These are phyloP conservation scores for Chlorella ohadii DNA, from an alignment of 139 green algal species.

Conservation along the genomic window DNA sequence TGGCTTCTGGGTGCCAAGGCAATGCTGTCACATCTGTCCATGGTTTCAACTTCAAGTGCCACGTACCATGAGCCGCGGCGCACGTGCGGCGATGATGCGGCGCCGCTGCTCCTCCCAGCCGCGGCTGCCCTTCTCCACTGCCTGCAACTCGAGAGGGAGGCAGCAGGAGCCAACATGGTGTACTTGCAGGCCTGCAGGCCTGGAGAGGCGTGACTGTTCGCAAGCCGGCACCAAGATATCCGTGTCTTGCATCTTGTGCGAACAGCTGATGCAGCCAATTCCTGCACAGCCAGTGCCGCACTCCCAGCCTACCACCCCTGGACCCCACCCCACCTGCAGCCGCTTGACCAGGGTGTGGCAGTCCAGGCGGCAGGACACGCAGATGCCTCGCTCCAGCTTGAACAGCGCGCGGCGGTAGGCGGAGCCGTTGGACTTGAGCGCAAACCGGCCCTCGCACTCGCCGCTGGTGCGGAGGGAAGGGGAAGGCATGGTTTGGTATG, in stretches of 20 bases:
- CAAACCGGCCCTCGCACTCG: slow-evolving; percentile 73
- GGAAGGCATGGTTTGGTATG: background rate
- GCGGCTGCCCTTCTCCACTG: slow-evolving; percentile 52
- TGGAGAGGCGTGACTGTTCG: too few species aligned
- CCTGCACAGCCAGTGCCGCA: too few species aligned
- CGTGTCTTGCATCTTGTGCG: too few species aligned
- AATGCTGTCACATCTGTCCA: too few species aligned
- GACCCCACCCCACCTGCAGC: slow-evolving; percentile 58
- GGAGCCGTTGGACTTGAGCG: slow-evolving; percentile 58
- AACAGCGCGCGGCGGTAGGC: slow-evolving; percentile 72
- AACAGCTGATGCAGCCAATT: too few species aligned
- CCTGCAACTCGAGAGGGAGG: slow-evolving; percentile 56
- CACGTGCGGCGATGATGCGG: slow-evolving; percentile 9
- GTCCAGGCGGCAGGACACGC: slow-evolving; percentile 73
- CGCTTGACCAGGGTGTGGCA: slow-evolving; percentile 70
- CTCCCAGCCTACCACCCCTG: too few species aligned
- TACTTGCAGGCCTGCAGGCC: too few species aligned
- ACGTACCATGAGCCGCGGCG: slow-evolving; percentile 2
- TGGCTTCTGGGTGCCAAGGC: too few species aligned
- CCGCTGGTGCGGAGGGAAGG: slow-evolving; percentile 49
- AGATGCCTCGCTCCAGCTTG: slow-evolving; percentile 78
- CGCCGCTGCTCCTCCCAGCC: slow-evolving; percentile 25
- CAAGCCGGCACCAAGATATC: too few species aligned
- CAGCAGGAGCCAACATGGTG: too few species aligned
- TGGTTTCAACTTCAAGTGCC: background rate